Evolutionary conservation across 2,329 filamentous ascomycete genomes (phyloP), one percentile per base, ranked within the genome.

Genomic region (Orbilia javanica): DNA sequence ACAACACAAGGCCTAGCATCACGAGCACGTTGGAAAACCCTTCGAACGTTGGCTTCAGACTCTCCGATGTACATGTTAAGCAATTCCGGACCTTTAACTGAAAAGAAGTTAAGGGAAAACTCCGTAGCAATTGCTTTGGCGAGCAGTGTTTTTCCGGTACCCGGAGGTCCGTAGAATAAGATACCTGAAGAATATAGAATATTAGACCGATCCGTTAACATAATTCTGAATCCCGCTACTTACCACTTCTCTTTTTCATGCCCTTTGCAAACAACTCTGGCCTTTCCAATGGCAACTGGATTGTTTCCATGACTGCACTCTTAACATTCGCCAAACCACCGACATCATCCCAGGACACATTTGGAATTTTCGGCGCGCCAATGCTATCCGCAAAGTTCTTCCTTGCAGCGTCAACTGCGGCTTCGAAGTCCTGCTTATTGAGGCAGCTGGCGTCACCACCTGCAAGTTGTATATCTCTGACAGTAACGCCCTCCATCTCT

Each of bases 321-420:
- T 98, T 98, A 83, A 98, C 94, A 81, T 97, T 94, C 31, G 92
- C 90, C 34, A 98, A 87, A 62, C 96, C 95, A 84, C 95, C 95
- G 20, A 99, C 95, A 83, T 99, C 95, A 81, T 95, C 92, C 95
- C 95, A 99, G 22, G 91, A 91, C 5, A 99, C 96, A 79, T 97
- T 97, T 5, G 95, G 96, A 79, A 98, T 98, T 87, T 98, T 98
- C 1, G 96, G 96, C 4, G 96, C 96, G 25, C 96, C 96, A 80
- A 99, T 99, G 0, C 95, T 92, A 84, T 98, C 96, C 4, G 96
- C 95, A 83, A 99, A 99, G 84, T 97, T 98, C 87, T 97, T 97
- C 68, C 96, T 90, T 0, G 96, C 96, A 4, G 94, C 93, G 76
- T 98, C 95, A 2, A 99, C 95, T 0, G 96, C 96, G n/a, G 91